Evolutionary conservation across 2,329 filamentous ascomycete species (phyloP), one percentile per base, ranked within the genome.

Genomic region (Pestalotiopsis sp.): DNA sequence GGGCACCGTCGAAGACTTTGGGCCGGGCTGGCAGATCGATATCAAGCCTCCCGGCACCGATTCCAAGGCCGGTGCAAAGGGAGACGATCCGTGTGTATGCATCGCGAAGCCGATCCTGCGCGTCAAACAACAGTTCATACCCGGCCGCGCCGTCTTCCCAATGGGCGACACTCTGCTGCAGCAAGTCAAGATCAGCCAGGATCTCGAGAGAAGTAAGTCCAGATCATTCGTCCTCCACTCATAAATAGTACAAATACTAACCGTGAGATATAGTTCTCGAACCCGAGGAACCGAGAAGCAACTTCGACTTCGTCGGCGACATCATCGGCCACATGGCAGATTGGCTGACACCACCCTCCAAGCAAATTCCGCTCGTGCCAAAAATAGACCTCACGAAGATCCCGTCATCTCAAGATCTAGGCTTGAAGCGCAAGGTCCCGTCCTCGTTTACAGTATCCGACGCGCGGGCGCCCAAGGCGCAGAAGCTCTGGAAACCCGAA

Each of bases 91-190:
- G 14, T 27, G 17, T 23, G 17, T 5, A 39, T 17, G 45, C 45
- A 23, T 23, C 13, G 25, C 39, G 36, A 13, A 71, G 36, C 76
- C 76, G 1, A 69, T 73, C 20, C 67, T 36, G 3, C 71, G 72
- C 38, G 58, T 67, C 13, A 74, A 72, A 38, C 69, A 73, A 7
- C 70, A 68, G 31, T 78, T 74, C 62, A 70, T 75, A 3, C 69
- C 70, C 0, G 80, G 81, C 0, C 78, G 78, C 58, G 77, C 78
- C 9, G 38, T 75, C 11, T 83, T 78, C 69, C 76, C 76, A 3
- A 75, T 79, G 65, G 82, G 81, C 3, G 82, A 84, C 39, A 82
- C 81, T 13, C 72, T 76, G 38, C 70, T 77, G 67, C 80, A 83
- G 74, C 73, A 77, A 66, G 36, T 75, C 14, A 41, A 71, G 20